These are phyloP conservation scores for Notholithocarpus densiflorus DNA, from an alignment of 306 rosid genomes.

Conservation along the genomic window DNA sequence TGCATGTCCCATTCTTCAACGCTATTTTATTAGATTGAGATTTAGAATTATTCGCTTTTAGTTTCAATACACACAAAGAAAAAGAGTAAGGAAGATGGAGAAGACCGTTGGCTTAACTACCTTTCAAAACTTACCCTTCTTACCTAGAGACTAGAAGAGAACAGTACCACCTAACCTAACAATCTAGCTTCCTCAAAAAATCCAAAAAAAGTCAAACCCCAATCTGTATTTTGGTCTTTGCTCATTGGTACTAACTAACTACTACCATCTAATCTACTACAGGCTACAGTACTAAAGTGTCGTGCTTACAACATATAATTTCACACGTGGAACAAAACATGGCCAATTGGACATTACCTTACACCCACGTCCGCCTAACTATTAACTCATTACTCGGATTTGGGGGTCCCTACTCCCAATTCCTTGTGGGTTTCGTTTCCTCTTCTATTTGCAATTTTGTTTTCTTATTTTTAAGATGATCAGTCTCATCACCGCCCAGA, in stretches of 20 bases:
- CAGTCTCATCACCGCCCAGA: too few species aligned
- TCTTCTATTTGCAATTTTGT: background rate
- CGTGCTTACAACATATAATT: background rate
- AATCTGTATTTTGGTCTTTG: background rate
- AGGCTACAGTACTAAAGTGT: background rate
- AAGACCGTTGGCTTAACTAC: conserved; percentile 39
- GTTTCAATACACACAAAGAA: background rate
- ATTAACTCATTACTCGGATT: background rate
- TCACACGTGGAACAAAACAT: background rate
- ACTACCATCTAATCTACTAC: too few species aligned
- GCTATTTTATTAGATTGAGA: background rate
- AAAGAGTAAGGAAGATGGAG: background rate
- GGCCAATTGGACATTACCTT: background rate
- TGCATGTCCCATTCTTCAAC: conserved; percentile 23
- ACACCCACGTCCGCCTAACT: too few species aligned
- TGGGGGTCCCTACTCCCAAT: background rate
- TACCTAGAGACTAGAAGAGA: background rate
- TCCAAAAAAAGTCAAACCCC: background rate
- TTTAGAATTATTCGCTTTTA: too few species aligned
- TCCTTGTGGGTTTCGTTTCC: background rate
- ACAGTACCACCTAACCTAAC: conserved; percentile 39
- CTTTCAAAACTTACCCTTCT: conserved; percentile 39
- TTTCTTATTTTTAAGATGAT: too few species aligned
- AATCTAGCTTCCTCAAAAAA: conserved; percentile 1
- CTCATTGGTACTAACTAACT: background rate